Evolutionary conservation across 2,329 filamentous ascomycete genomes (phyloP), one percentile per base, ranked within the genome.

Genomic region (Penicillium sp.): DNA sequence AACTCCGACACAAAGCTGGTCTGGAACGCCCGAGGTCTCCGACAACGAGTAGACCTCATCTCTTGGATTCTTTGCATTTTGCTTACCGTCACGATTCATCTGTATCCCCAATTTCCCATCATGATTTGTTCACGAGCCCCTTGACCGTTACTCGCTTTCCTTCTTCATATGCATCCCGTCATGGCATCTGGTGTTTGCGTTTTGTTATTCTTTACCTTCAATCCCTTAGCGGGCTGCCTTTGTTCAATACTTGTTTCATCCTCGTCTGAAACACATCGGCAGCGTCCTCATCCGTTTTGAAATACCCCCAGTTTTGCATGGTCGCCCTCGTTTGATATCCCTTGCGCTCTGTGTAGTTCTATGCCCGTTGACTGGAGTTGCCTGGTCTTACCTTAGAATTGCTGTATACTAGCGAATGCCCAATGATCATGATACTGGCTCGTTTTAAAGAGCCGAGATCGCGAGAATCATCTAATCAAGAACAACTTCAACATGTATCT

Each of bases 391-490:
- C 59, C 53, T 64, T 69, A 65, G 65, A 66, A 59, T 54, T 63
- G 55, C 59, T 69, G 65, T 68, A 69, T 57, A 66, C 62, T 69
- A 67, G 51, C 50, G 48, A 50, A 51, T 52, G 53, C 23, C 42
- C 38, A 45, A 28, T 42, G 26, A 43, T 51, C 28, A 36, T 41
- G 16, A 18, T 33, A 26, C 36, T 38, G 13, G 15, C 16, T 26
- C n/a, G 18, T 26, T 34, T n/a, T 15, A 46, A 13, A 28, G 15
- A 33, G 34, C 42, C 21, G 31, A 51, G 43, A 16, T 34, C 36
- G 10, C 10, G 9, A 21, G 16, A 39, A 39, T 39, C 18, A 21
- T 21, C 15, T 16, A 39, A 6, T 9, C 18, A 39, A 21, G 16
- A 39, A 21, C 16, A 39, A 39, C 36, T 39, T 21, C 8, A 38